A percentile compares a stretch with the other conserved stretches of the same genome.
Conservation (phyloP, 2,329 filamentous ascomycete species). For the Xylariaceae sp. region DNA sequence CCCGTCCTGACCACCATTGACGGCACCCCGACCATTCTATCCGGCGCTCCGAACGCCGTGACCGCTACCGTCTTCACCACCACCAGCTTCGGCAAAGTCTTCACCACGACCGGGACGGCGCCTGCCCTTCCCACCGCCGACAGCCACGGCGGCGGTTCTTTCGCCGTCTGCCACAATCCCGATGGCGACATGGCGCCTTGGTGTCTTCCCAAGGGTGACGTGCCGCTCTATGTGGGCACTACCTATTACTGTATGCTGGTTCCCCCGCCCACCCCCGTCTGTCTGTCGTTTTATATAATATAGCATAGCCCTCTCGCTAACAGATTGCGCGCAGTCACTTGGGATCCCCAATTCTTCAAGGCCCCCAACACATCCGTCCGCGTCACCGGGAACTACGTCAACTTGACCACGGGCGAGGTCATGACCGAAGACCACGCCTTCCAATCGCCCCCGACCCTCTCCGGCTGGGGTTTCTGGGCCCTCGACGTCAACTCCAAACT, state of each 20-base stretch:
- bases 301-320: conserved; percentile 1
- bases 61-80: conserved; percentile 35
- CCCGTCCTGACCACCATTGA: conserved; percentile 42
- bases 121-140: conserved; percentile 39
- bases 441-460: conserved; percentile 33
- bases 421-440: conserved; percentile 35
- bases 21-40: conserved; percentile 40
- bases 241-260: conserved; percentile 45
- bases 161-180: conserved; percentile 44
- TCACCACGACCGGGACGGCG: conserved; percentile 38
- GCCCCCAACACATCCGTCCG: conserved; percentile 37
- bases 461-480: conserved; percentile 44
- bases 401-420: conserved; percentile 31
- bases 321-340: conserved; percentile 42
- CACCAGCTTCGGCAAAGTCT: conserved; percentile 28
- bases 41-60: conserved; percentile 38
- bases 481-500: conserved; percentile 37
- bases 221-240: conserved; percentile 39
- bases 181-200: conserved; percentile 46
- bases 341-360: conserved; percentile 49
- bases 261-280: not conserved
- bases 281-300: not conserved
- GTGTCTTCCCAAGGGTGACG: conserved; percentile 43
- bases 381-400: conserved; percentile 28
- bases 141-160: conserved; percentile 39